Conservation (phyloP, 176 grass and related monocot species). For the Phoenix roebelenii region DNA sequence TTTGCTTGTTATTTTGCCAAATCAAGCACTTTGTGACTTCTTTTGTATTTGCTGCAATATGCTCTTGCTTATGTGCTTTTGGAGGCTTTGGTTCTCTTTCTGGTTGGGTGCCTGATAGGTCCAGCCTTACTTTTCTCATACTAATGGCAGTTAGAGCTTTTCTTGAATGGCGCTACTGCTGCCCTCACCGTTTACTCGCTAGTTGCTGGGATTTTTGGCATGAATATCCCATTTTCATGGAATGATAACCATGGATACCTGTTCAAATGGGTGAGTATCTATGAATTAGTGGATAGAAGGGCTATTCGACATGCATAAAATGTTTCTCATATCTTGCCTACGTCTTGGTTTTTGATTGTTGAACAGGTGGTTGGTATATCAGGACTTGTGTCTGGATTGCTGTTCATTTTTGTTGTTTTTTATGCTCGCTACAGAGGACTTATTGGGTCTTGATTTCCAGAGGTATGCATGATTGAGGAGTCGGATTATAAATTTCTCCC, state of each 20-base stretch:
- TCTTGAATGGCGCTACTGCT: slow-evolving; percentile 18
- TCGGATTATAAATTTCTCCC: too few species aligned
- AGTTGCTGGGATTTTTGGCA: slow-evolving; percentile 18
- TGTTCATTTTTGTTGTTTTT: slow-evolving; percentile 1
- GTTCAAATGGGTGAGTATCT: slow-evolving; percentile 7
- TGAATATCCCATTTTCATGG: slow-evolving; percentile 23
- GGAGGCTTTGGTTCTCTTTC: too few species aligned
- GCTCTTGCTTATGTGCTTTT: too few species aligned
- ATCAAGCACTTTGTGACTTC: too few species aligned
- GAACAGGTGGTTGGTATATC: slow-evolving; percentile 12
- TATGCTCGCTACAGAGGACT: slow-evolving; percentile 13
- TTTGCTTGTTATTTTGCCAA: too few species aligned
- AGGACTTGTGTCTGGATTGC: background rate
- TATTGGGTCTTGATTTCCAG: slow-evolving; percentile 14
- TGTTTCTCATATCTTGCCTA: background rate
- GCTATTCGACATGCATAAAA: background rate
- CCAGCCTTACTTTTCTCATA: background rate
- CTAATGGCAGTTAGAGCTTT: slow-evolving; percentile 14
- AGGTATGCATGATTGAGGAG: background rate
- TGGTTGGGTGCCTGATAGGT: too few species aligned
- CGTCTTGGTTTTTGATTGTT: background rate
- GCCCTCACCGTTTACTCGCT: slow-evolving; percentile 18
- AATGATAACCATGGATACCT: background rate
- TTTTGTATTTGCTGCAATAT: too few species aligned
- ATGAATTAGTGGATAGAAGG: too few species aligned